These are phyloP conservation scores for Penicillium sp. DNA, from an alignment of 2,329 filamentous ascomycete species.

Conservation along the genomic window DNA sequence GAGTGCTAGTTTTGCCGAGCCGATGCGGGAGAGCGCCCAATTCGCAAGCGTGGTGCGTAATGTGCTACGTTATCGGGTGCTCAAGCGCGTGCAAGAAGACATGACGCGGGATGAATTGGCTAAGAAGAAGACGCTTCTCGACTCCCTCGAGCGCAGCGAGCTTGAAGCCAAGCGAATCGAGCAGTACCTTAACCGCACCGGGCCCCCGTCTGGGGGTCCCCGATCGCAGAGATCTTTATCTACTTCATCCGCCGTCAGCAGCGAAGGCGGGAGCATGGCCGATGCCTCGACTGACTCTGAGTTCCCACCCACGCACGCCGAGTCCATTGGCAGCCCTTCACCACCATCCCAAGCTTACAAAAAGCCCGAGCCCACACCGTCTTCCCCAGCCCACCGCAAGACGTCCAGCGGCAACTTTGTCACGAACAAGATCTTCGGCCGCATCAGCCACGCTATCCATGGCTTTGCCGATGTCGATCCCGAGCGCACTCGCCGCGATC, in stretches of 20 bases:
- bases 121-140: constrained; percentile 80
- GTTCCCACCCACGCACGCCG: constrained; percentile 86
- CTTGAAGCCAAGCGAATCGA: constrained; percentile 91
- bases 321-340: constrained; percentile 65
- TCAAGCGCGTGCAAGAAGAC: constrained; percentile 96
- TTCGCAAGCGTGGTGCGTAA: constrained; percentile 92
- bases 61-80: constrained; percentile 83
- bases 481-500: constrained; percentile 85
- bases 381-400: constrained; percentile 68
- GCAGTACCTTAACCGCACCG: constrained; percentile 74
- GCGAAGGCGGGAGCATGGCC: constrained; percentile 57
- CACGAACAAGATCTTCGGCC: constrained; percentile 89
- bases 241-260: constrained; percentile 51
- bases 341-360: constrained; percentile 62
- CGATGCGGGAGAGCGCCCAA: constrained; percentile 96
- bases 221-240: constrained; percentile 68
- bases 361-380: constrained; percentile 36
- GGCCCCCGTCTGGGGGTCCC: constrained; percentile 41
- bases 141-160: constrained; percentile 91
- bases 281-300: constrained; percentile 92
- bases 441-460: constrained; percentile 92
- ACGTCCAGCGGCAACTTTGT: constrained; percentile 85
- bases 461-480: constrained; percentile 96
- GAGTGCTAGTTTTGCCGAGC: constrained; percentile 94
- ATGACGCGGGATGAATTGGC: constrained; percentile 92